Evolutionary conservation across 2,329 filamentous ascomycete species (phyloP).

Genomic region (Penicillium crustosum): DNA sequence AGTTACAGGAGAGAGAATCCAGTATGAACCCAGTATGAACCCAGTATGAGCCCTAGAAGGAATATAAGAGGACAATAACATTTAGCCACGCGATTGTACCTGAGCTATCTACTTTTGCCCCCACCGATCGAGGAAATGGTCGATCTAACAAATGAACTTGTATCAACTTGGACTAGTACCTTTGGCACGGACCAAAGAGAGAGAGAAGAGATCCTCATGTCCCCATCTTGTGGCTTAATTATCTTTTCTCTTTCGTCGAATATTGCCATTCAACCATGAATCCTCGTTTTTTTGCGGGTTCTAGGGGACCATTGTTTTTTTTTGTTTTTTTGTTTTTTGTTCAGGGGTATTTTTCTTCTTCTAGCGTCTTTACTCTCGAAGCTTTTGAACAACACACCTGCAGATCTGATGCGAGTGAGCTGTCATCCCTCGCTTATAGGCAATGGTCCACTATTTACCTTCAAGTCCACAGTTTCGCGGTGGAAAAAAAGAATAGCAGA

Average conservation of each 20-base stretch:
- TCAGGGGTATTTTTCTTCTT: not conserved
- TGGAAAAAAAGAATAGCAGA: not conserved
- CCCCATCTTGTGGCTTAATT: slow-evolving; percentile 5
- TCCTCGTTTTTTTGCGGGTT: not conserved
- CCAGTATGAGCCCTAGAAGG: not conserved
- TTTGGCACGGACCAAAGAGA: slow-evolving; percentile 10
- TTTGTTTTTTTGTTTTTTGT: not conserved
- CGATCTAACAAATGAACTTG: slow-evolving; percentile 21
- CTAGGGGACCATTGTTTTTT: not conserved
- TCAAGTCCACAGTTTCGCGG: not conserved
- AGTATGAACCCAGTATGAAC: too few relatives aligned
- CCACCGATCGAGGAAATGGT: slow-evolving; percentile 22
- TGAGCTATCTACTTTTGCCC: slow-evolving; percentile 11
- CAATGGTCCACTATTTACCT: not conserved
- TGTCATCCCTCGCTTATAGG: not conserved
- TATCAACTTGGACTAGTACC: slow-evolving; percentile 15
- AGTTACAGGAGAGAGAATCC: slow-evolving; percentile 1
- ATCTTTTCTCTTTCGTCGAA: slow-evolving; percentile 6
- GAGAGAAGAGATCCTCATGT: slow-evolving; percentile 1
- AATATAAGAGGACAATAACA: slow-evolving; percentile 2
- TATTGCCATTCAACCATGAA: not conserved
- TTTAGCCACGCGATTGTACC: slow-evolving; percentile 17
- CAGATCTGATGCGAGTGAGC: not conserved
- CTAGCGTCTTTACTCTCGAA: not conserved
- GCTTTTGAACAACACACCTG: not conserved